phyloP scores from a whole-genome alignment of 805 yeast genomes.

The Komagataella ulmi region DNA sequence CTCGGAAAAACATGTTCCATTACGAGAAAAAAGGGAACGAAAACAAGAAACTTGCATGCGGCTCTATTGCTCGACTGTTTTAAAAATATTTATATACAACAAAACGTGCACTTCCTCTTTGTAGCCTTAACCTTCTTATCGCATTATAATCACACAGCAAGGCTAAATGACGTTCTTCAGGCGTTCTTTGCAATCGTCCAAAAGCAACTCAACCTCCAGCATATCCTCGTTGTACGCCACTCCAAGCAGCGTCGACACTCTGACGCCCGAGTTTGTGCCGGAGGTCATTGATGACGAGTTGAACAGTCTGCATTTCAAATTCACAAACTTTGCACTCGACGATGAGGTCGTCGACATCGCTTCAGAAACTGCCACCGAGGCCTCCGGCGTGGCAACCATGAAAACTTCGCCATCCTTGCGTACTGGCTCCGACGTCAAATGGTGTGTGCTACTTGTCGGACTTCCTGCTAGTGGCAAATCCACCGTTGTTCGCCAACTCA shows the following conservation, averaged over 20 bases:
- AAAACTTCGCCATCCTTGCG: neutral
- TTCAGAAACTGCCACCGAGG: neutral
- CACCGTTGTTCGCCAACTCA: slow-evolving; percentile 15
- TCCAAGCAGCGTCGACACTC: slow-evolving; percentile 1
- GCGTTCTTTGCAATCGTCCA: neutral
- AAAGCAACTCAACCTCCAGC: slow-evolving; percentile 2
- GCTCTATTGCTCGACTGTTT: neutral
- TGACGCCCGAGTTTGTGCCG: slow-evolving; percentile 3
- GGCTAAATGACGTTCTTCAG: neutral
- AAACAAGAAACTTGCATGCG: neutral
- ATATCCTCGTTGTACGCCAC: slow-evolving; percentile 1
- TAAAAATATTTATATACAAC: neutral
- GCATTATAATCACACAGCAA: neutral
- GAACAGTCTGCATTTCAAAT: slow-evolving; percentile 1
- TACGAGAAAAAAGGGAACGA: neutral
- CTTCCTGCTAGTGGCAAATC: slow-evolving; percentile 93
- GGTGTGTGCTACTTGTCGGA: slow-evolving; percentile 45
- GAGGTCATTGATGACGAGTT: slow-evolving; percentile 3
- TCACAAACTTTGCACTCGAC: slow-evolving; percentile 2
- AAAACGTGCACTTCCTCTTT: neutral
- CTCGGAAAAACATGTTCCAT: neutral
- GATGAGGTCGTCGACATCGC: slow-evolving; percentile 1
- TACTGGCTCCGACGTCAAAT: slow-evolving; percentile 8
- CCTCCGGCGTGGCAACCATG: neutral
- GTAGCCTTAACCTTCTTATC: neutral